These are phyloP conservation scores for Halophytophthora batemanensis DNA, from an alignment of 352 stramenopile genomes.

Conservation along the genomic window DNA sequence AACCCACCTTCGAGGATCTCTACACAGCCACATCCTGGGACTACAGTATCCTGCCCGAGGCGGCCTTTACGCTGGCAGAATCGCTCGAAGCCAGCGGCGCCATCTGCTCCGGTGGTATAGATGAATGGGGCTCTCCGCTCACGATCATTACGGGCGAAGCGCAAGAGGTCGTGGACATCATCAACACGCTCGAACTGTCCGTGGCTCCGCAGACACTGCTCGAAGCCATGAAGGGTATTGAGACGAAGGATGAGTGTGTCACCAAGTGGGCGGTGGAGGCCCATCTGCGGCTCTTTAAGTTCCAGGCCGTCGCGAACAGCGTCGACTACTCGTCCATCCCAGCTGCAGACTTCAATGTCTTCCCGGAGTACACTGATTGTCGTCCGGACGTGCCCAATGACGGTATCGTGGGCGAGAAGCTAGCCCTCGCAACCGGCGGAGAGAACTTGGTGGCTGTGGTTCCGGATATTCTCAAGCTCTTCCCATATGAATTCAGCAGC, in stretches of 20 bases:
- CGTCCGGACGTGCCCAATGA: constrained; percentile 1
- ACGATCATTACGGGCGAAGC: constrained; percentile 1
- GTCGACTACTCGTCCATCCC: constrained; percentile 10
- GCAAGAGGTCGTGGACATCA: constrained; percentile 2
- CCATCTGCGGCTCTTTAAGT: constrained; percentile 4
- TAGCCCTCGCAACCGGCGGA: background rate
- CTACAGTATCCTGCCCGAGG: background rate
- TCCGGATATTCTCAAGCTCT: constrained; percentile 3
- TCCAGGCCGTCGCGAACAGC: constrained; percentile 3
- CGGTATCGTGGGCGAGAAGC: background rate
- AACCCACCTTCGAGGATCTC: constrained; percentile 1
- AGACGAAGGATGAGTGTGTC: background rate
- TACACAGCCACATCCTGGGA: constrained; percentile 3
- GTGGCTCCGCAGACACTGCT: constrained; percentile 3
- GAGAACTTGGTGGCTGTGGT: constrained; percentile 3
- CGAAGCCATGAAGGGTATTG: constrained; percentile 1
- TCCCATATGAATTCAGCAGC: constrained; percentile 4
- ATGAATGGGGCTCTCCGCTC: constrained; percentile 4
- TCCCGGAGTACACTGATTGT: constrained; percentile 12
- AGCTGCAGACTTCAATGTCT: constrained; percentile 2
- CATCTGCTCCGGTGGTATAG: constrained; percentile 1
- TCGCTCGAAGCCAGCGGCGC: background rate
- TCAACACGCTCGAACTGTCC: background rate
- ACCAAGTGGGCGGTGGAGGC: constrained; percentile 6
- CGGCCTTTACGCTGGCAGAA: constrained; percentile 1